Evolutionary conservation across 805 yeast genomes (phyloP).

Genomic region (Saccharomycopsis sp.): DNA sequence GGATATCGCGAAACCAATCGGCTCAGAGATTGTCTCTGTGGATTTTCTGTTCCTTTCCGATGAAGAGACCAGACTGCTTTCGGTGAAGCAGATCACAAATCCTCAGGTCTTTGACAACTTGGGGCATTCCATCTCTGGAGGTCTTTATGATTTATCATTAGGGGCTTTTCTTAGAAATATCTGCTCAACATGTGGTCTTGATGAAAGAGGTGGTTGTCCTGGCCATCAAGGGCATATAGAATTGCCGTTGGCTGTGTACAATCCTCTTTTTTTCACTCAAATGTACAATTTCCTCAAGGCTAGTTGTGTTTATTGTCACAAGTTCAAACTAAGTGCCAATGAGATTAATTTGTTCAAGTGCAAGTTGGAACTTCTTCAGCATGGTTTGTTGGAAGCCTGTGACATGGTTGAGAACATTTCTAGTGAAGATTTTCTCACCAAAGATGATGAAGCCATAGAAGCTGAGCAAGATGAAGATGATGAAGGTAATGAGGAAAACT

Average conservation of each 20-base stretch:
- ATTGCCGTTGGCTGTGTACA: slow-evolving; percentile 90
- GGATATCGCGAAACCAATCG: slow-evolving; percentile 97
- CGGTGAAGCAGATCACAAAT: slow-evolving; percentile 92
- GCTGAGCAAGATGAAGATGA: slow-evolving; percentile 28
- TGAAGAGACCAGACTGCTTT: slow-evolving; percentile 72
- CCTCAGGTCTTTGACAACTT: slow-evolving; percentile 93
- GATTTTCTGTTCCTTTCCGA: slow-evolving; percentile 82
- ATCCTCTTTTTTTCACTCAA: slow-evolving; percentile 90
- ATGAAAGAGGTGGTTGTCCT: slow-evolving; percentile 79
- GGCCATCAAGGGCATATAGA: slow-evolving; percentile 99
- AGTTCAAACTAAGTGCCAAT: slow-evolving; percentile 56
- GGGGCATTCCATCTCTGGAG: slow-evolving; percentile 93
- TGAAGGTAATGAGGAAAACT: slow-evolving; percentile 26
- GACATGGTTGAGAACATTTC: slow-evolving; percentile 63
- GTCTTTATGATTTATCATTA: slow-evolving; percentile 86
- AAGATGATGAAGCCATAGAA: slow-evolving; percentile 38
- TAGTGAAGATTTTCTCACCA: slow-evolving; percentile 19
- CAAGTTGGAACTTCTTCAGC: slow-evolving; percentile 73
- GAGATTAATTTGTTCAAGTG: slow-evolving; percentile 74
- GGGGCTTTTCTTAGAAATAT: slow-evolving; percentile 88
- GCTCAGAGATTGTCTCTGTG: slow-evolving; percentile 85
- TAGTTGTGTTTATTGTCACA: slow-evolving; percentile 85
- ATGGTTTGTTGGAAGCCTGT: slow-evolving; percentile 78
- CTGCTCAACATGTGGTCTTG: slow-evolving; percentile 93
- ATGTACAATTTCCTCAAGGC: slow-evolving; percentile 76